Conservation (phyloP, 2,329 filamentous ascomycete species). For the Xylaria sp. region DNA sequence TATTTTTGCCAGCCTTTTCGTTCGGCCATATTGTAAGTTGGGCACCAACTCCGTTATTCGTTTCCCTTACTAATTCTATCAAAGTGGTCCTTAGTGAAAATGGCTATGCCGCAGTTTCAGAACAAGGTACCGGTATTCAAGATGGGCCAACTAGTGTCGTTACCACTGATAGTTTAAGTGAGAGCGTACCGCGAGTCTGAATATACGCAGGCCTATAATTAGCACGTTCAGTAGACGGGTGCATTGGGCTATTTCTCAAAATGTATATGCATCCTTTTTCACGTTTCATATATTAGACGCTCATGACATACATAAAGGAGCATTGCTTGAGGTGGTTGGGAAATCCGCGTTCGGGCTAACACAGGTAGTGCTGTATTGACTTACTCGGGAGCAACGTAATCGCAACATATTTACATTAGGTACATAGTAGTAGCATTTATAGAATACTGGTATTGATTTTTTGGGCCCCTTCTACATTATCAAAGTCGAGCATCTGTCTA, state of each 20-base stretch:
- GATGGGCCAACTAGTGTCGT: constrained; percentile 18
- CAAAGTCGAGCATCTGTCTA: no score
- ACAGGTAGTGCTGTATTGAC: background rate
- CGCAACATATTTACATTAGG: background rate
- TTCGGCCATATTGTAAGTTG: constrained; percentile 75
- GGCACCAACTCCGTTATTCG: background rate
- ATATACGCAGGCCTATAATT: background rate
- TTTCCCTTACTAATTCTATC: constrained; percentile 2
- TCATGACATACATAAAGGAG: constrained; percentile 4
- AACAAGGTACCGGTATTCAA: constrained; percentile 23
- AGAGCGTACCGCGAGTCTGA: constrained; percentile 31
- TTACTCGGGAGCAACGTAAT: no score
- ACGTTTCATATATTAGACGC: background rate
- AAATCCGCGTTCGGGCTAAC: background rate
- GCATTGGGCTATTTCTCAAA: background rate
- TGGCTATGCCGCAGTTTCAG: constrained; percentile 33
- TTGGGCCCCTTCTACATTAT: no score
- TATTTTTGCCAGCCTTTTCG: constrained; percentile 70
- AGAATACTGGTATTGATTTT: no score
- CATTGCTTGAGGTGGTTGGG: background rate
- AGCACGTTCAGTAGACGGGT: background rate
- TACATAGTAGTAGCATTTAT: no score
- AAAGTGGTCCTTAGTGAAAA: constrained; percentile 39
- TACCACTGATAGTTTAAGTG: constrained; percentile 30
- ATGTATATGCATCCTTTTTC: background rate